Evolutionary conservation across 2,329 filamentous ascomycete genomes (phyloP), one percentile per base, ranked within the genome.

Genomic region (Arthrocladium fulminans): DNA sequence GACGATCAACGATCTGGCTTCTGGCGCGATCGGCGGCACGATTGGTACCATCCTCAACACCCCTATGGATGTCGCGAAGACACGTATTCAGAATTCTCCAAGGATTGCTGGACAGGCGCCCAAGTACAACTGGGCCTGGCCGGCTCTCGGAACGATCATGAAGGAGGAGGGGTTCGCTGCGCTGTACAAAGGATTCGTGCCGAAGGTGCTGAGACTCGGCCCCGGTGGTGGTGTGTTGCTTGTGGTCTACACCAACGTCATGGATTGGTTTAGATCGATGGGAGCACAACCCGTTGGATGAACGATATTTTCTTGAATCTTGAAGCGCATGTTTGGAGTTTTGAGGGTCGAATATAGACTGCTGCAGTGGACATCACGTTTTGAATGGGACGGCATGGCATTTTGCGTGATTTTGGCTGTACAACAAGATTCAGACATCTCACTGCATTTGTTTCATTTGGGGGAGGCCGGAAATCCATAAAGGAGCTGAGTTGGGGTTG

Each of bases 71-170:
- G 90, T 97, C 17, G 89, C 97, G 72, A 98, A 98, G 79, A 94
- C 86, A 57, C 84, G 92, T 55, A 98, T 98, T 59, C 92, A 98
- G 71, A 98, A 98, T 72, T 88, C 80, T 48, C 76, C 86, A 57
- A 90, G 86, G 74, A 73, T 94, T 32, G 67, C 84, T n/a, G 92
- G 92, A 3, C 74, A 79, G 47, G 71, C 81, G 19, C 86, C 86
- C 63, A 98, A 98, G 77, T 98, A 98, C 75, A 96, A 97, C 79
- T 98, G 92, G 92, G 92, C 92, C 25, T 95, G 83, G 79, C 86
- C 88, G 40, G 82, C 88, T 19, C 74, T 96, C 44, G 83, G 78
- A 49, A 92, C 86, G 6, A 87, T 98, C 52, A 82, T 88, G 70
- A 87, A 80, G 71, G 92, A 98, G 72, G 92, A 98, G 70, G 92